phyloP scores from a whole-genome alignment of 2,329 filamentous ascomycete genomes.

The Talaromyces sp. region DNA sequence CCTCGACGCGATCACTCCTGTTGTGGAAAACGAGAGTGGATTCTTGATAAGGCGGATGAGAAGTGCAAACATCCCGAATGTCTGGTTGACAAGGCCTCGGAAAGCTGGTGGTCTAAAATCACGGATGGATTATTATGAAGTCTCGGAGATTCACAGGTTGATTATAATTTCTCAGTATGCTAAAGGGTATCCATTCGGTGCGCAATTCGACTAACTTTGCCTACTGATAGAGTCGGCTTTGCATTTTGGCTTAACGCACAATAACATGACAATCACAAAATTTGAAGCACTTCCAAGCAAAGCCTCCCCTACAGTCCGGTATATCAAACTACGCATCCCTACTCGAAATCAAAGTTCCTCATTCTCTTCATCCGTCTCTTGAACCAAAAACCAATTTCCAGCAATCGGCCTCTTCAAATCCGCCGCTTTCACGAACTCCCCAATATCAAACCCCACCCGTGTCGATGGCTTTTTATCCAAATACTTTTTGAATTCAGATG shows the following conservation, averaged over 20 bases:
- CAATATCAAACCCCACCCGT: slow-evolving; percentile 11
- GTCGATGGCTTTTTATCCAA: slow-evolving; percentile 8
- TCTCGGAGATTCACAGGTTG: not conserved
- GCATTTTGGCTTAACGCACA: no score
- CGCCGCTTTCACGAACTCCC: slow-evolving; percentile 9
- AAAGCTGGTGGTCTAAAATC: slow-evolving; percentile 12
- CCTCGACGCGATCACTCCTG: slow-evolving; percentile 14
- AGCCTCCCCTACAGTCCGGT: no score
- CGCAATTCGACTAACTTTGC: no score
- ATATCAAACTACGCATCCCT: no score
- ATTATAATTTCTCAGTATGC: no score
- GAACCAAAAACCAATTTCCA: slow-evolving; percentile 16
- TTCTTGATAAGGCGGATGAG: slow-evolving; percentile 14
- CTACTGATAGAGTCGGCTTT: no score
- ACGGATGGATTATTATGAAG: not conserved
- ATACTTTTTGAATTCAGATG: slow-evolving; percentile 6
- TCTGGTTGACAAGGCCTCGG: not conserved
- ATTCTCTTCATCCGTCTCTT: not conserved
- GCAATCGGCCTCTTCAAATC: slow-evolving; percentile 1
- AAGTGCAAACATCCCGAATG: slow-evolving; percentile 15
- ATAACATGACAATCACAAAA: not conserved
- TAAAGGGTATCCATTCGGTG: no score
- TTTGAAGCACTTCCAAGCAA: not conserved
- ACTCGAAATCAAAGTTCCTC: not conserved
- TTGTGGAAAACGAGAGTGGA: slow-evolving; percentile 15